phyloP scores from a whole-genome alignment of 805 yeast species.

The Vanderwaltozyma tropicalis region DNA sequence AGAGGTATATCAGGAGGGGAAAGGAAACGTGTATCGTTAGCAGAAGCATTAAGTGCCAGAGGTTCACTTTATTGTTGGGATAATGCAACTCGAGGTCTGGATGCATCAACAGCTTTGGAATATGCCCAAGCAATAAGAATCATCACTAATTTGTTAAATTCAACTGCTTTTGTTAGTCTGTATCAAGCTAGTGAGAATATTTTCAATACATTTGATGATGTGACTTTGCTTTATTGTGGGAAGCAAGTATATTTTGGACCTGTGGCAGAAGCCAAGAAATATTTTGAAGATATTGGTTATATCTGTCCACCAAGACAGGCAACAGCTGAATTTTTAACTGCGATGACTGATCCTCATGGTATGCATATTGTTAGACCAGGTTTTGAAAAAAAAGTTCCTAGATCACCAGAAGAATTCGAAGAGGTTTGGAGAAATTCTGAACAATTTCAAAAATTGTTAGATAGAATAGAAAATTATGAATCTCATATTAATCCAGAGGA shows the following conservation, averaged over 20 bases:
- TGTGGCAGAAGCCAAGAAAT: slow-evolving; percentile 36
- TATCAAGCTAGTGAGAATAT: slow-evolving; percentile 50
- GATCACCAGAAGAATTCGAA: slow-evolving; percentile 48
- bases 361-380: slow-evolving; percentile 31
- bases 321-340: slow-evolving; percentile 52
- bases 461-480: slow-evolving; percentile 35
- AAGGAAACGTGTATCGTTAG: slow-evolving; percentile 64
- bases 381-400: slow-evolving; percentile 41
- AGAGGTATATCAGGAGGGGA: slow-evolving; percentile 70
- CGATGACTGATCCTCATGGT: slow-evolving; percentile 50
- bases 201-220: slow-evolving; percentile 45
- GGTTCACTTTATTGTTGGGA: slow-evolving; percentile 56
- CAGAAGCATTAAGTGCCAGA: slow-evolving; percentile 43
- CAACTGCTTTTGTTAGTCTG: slow-evolving; percentile 49
- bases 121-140: slow-evolving; percentile 50
- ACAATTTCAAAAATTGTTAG: slow-evolving; percentile 29
- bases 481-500: slow-evolving; percentile 22
- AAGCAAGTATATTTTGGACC: slow-evolving; percentile 50
- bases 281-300: slow-evolving; percentile 49
- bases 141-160: slow-evolving; percentile 38
- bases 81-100: slow-evolving; percentile 71
- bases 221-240: slow-evolving; percentile 41
- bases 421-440: slow-evolving; percentile 34
- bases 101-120: slow-evolving; percentile 65
- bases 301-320: slow-evolving; percentile 47